Percentiles rank a stretch among this genome's conserved stretches.
phyloP scores from a whole-genome alignment of 2,329 filamentous ascomycete species.

The Pseudocercospora musae region DNA sequence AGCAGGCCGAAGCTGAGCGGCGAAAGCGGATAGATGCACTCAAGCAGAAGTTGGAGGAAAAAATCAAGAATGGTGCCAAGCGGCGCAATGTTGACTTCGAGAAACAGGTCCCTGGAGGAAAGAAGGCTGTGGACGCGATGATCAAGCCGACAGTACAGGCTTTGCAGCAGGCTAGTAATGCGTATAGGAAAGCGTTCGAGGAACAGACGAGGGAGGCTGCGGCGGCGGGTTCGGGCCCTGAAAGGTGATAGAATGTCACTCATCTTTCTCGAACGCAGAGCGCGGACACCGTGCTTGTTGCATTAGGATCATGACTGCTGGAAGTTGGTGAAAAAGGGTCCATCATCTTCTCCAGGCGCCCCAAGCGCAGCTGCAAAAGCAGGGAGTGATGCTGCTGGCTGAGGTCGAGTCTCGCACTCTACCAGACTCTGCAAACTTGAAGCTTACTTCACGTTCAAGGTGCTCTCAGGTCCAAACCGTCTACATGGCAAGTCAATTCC shows the following conservation, averaged over 20 bases:
- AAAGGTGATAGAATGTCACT: background rate
- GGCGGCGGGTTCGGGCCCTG: background rate
- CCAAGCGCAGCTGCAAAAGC: too few relatives aligned
- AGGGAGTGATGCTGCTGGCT: too few relatives aligned
- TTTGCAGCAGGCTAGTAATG: slow-evolving; percentile 64
- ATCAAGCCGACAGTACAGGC: slow-evolving; percentile 71
- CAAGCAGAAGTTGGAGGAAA: slow-evolving; percentile 67
- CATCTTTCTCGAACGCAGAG: too few relatives aligned
- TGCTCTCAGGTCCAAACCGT: too few relatives aligned
- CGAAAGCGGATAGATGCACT: slow-evolving; percentile 62
- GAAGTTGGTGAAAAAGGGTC: too few relatives aligned
- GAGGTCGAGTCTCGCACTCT: too few relatives aligned
- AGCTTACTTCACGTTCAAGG: too few relatives aligned
- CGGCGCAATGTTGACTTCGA: slow-evolving; percentile 57
- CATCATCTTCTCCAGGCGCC: too few relatives aligned
- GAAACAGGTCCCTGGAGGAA: slow-evolving; percentile 71
- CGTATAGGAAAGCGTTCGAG: slow-evolving; percentile 68
- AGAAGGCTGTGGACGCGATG: slow-evolving; percentile 69
- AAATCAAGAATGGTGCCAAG: slow-evolving; percentile 70
- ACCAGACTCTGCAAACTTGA: too few relatives aligned
- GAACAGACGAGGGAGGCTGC: slow-evolving; percentile 46
- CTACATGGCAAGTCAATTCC: too few relatives aligned
- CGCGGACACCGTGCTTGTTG: too few relatives aligned
- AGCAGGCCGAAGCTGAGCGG: slow-evolving; percentile 73
- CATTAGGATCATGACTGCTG: too few relatives aligned